These are phyloP conservation scores for Sporothrix brunneoviolacea DNA, from an alignment of 2,329 filamentous ascomycete genomes.

Conservation along the genomic window DNA sequence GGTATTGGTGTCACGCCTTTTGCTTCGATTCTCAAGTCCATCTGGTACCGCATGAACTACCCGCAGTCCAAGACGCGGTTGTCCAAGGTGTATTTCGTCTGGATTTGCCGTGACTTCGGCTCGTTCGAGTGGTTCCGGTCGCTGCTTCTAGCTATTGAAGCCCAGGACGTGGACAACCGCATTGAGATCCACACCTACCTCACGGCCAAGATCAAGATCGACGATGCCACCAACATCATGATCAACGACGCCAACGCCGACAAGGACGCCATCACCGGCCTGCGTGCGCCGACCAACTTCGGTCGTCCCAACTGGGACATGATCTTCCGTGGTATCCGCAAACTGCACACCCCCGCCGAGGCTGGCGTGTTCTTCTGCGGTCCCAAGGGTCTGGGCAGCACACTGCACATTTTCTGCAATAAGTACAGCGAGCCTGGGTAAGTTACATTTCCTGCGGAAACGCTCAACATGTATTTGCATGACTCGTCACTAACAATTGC, in stretches of 20 bases:
- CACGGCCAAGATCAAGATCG: conserved; percentile 77
- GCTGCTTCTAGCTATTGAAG: conserved; percentile 75
- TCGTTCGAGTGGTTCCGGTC: conserved; percentile 89
- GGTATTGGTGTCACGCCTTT: conserved; percentile 85
- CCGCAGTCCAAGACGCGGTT: conserved; percentile 71
- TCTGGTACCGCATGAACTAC: conserved; percentile 92
- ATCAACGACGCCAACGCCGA: conserved; percentile 83
- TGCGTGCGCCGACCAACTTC: conserved; percentile 77
- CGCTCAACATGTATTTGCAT: neutral
- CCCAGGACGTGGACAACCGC: conserved; percentile 73
- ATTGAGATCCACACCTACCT: conserved; percentile 90
- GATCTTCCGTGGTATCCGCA: conserved; percentile 77
- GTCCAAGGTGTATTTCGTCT: conserved; percentile 87
- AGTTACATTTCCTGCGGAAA: conserved; percentile 27
- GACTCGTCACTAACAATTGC: neutral
- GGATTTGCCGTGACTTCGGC: conserved; percentile 82
- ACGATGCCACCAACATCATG: conserved; percentile 87
- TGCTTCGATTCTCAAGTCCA: conserved; percentile 80
- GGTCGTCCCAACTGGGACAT: conserved; percentile 85
- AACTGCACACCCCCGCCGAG: conserved; percentile 67
- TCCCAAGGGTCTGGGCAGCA: conserved; percentile 69
- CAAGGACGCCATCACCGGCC: conserved; percentile 76
- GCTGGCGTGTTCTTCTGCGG: conserved; percentile 81
- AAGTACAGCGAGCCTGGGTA: conserved; percentile 79
- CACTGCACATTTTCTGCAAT: conserved; percentile 77